A percentile compares a stretch with the other conserved stretches of the same genome.
Conservation (phyloP, 441 rosid species). For the Erodium chrysanthum region DNA sequence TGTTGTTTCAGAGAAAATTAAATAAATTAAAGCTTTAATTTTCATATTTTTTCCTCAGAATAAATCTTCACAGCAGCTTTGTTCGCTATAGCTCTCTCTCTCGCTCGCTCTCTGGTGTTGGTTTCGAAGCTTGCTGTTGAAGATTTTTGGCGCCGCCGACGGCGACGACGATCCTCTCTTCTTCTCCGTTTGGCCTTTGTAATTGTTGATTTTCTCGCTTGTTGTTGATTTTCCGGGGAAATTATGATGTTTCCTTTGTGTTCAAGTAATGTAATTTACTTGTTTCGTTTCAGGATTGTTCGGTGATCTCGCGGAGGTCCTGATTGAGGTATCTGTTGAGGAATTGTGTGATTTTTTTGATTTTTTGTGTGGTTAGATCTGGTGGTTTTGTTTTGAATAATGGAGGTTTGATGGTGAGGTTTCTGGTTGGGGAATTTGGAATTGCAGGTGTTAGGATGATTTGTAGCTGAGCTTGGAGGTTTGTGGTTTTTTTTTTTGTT, state of each 20-base stretch:
- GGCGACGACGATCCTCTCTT: conserved; percentile 17
- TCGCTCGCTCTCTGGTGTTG: not conserved
- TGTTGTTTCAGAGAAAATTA: not conserved
- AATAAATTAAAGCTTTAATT: not conserved
- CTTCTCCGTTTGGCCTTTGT: conserved; percentile 18
- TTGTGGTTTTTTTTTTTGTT: not conserved
- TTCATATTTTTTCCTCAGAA: too few relatives aligned
- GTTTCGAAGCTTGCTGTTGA: conserved; percentile 14
- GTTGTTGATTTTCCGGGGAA: not conserved
- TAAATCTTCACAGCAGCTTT: conserved; percentile 7
- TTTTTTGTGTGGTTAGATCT: conserved; percentile 37
- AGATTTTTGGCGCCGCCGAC: conserved; percentile 18
- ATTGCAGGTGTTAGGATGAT: conserved; percentile 33
- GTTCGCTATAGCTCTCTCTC: not conserved
- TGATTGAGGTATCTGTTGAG: conserved; percentile 16
- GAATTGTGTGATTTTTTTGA: not conserved
- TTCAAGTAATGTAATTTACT: conserved; percentile 38
- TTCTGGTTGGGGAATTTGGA: conserved; percentile 12
- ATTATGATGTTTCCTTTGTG: conserved; percentile 25
- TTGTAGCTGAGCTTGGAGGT: conserved; percentile 26
- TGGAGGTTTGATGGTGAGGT: conserved; percentile 22
- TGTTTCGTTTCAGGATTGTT: conserved; percentile 18
- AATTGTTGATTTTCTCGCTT: conserved; percentile 20
- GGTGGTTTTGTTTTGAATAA: conserved; percentile 18
- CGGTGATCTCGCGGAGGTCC: conserved; percentile 23